phyloP scores from a whole-genome alignment of 352 stramenopile genomes.

The Saprolegnia diclina region DNA sequence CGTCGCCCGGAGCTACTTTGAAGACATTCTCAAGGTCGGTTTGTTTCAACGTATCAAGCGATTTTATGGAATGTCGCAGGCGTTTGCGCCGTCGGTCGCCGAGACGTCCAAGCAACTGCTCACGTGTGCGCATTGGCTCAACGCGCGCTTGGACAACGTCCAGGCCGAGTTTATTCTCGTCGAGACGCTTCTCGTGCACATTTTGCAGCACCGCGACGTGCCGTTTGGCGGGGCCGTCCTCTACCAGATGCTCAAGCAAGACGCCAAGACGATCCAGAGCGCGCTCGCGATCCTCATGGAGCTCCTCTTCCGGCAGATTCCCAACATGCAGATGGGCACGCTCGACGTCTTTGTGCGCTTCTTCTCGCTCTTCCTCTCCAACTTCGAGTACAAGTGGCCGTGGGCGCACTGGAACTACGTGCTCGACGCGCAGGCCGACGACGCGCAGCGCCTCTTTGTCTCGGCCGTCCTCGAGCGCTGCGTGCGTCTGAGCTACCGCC shows the following conservation, averaged over 20 bases:
- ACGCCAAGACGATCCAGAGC: slow-evolving; percentile 54
- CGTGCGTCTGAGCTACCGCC: slow-evolving; percentile 75
- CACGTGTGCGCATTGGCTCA: slow-evolving; percentile 47
- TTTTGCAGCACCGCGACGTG: slow-evolving; percentile 41
- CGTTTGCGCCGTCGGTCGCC: slow-evolving; percentile 58
- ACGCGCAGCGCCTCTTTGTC: slow-evolving; percentile 77
- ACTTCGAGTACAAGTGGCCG: slow-evolving; percentile 85
- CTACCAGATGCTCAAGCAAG: slow-evolving; percentile 71
- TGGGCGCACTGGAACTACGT: slow-evolving; percentile 76
- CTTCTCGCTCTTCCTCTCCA: slow-evolving; percentile 82
- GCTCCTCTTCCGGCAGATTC: slow-evolving; percentile 76
- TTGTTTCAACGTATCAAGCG: not conserved
- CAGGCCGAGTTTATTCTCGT: slow-evolving; percentile 78
- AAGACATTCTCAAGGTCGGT: slow-evolving; percentile 45
- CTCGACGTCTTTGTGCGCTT: slow-evolving; percentile 66
- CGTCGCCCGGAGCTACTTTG: slow-evolving; percentile 46
- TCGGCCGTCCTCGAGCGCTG: slow-evolving; percentile 79
- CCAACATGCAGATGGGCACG: slow-evolving; percentile 54
- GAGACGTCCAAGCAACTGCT: slow-evolving; percentile 70
- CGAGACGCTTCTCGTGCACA: slow-evolving; percentile 61
- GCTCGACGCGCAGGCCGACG: slow-evolving; percentile 67
- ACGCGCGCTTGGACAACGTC: slow-evolving; percentile 51
- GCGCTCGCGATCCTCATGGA: slow-evolving; percentile 78
- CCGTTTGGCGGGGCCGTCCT: slow-evolving; percentile 67
- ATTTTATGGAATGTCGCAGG: slow-evolving; percentile 27